Evolutionary conservation across 495 filamentous ascomycete species (phyloP).

Genomic region (Trichoderma asperelloides): DNA sequence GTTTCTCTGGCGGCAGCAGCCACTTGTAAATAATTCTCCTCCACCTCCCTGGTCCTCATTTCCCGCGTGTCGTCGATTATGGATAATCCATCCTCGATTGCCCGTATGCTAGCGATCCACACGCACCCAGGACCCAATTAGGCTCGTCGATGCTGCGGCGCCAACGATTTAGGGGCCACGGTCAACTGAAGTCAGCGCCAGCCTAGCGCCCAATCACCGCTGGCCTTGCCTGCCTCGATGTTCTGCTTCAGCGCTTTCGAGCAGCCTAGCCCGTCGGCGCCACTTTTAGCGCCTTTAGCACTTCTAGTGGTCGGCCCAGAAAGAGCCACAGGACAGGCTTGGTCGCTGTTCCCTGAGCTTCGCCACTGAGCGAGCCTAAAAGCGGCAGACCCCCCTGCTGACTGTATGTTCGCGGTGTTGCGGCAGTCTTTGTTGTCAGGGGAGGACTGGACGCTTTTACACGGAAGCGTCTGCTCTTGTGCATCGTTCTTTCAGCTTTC

Average conservation of each 20-base stretch:
- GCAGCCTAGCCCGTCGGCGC: neutral
- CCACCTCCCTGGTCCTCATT: neutral
- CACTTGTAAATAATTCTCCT: too few relatives aligned
- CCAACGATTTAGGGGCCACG: slow-evolving; percentile 2
- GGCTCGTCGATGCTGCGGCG: neutral
- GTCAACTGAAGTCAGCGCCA: neutral
- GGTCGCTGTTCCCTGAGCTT: neutral
- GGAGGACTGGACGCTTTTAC: neutral
- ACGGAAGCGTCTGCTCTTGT: neutral
- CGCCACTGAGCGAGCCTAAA: slow-evolving; percentile 3
- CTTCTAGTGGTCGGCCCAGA: neutral
- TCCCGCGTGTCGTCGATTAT: slow-evolving; percentile 2
- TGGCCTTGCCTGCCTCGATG: neutral
- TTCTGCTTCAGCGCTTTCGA: neutral
- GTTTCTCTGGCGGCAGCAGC: neutral
- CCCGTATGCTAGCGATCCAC: neutral
- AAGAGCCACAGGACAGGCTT: too few relatives aligned
- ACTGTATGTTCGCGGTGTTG: neutral
- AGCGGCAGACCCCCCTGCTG: neutral
- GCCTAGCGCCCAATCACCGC: neutral
- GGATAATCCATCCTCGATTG: neutral
- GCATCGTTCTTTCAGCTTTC: too few relatives aligned
- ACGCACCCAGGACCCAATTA: slow-evolving; percentile 4
- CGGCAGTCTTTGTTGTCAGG: neutral
- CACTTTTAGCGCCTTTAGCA: neutral